Conservation (phyloP, 495 filamentous ascomycete species). For the Lophium mytilinum region DNA sequence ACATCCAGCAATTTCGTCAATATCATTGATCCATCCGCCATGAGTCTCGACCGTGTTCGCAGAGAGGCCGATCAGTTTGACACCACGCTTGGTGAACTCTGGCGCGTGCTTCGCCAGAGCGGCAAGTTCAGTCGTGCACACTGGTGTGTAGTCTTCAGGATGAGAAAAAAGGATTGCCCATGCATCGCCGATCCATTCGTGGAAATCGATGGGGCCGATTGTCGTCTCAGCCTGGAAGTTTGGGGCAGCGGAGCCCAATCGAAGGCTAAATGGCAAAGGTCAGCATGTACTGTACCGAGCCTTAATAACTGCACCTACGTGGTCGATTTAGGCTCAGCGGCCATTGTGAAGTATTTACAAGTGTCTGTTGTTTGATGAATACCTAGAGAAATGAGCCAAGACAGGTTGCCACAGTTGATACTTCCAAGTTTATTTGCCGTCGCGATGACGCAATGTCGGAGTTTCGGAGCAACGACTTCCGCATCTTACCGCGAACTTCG, state of each 20-base stretch:
- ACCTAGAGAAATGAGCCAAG: too few relatives aligned
- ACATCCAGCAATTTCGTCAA: slow-evolving; percentile 80
- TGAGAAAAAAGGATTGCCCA: slow-evolving; percentile 98
- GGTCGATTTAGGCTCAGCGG: too few relatives aligned
- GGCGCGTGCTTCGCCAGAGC: slow-evolving; percentile 95
- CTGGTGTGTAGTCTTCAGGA: slow-evolving; percentile 72
- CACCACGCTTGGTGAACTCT: slow-evolving; percentile 87
- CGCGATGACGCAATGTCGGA: too few relatives aligned
- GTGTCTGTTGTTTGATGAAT: too few relatives aligned
- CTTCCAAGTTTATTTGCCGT: too few relatives aligned
- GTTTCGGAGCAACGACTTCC: too few relatives aligned
- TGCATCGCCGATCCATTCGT: slow-evolving; percentile 87
- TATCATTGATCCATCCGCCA: slow-evolving; percentile 83
- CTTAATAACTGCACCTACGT: too few relatives aligned
- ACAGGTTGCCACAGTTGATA: too few relatives aligned
- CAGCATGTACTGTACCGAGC: too few relatives aligned
- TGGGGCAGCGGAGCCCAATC: slow-evolving; percentile 81
- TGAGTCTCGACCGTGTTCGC: slow-evolving; percentile 65
- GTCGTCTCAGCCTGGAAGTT: slow-evolving; percentile 94
- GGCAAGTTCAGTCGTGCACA: slow-evolving; percentile 98
- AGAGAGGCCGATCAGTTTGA: slow-evolving; percentile 92
- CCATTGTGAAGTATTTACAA: too few relatives aligned
- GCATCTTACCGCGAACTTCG: too few relatives aligned
- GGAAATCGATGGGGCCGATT: slow-evolving; percentile 87
- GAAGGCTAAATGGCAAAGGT: too few relatives aligned